These are phyloP conservation scores for Myriangium duriaei DNA, from an alignment of 2,329 filamentous ascomycete genomes.

Conservation along the genomic window DNA sequence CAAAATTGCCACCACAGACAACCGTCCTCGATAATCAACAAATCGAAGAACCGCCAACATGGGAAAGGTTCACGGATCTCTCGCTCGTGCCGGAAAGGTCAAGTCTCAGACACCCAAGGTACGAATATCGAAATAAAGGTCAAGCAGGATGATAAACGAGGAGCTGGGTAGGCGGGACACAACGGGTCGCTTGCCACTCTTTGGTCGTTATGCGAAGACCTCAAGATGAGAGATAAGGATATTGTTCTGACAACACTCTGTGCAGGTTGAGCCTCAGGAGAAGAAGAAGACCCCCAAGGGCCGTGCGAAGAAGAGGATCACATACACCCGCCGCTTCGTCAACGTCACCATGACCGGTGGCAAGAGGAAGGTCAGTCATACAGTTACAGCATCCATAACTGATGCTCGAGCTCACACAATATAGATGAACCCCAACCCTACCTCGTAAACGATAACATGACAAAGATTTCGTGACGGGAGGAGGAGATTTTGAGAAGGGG, in stretches of 20 bases:
- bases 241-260: slow-evolving; percentile 1
- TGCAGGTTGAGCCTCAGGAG: slow-evolving; percentile 75
- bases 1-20: slow-evolving; percentile 2
- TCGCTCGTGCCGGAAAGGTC: slow-evolving; percentile 95
- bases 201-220: no score
- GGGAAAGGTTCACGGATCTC: slow-evolving; percentile 90
- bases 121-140: slow-evolving; percentile 28
- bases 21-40: slow-evolving; percentile 2
- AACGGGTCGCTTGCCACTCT: no score
- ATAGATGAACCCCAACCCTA: slow-evolving; percentile 81
- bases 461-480: neutral
- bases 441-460: slow-evolving; percentile 39
- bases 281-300: slow-evolving; percentile 97
- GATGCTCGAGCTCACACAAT: slow-evolving; percentile 8
- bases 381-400: slow-evolving; percentile 19
- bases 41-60: slow-evolving; percentile 45
- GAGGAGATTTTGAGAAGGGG: neutral
- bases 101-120: slow-evolving; percentile 93
- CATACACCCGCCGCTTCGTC: slow-evolving; percentile 95
- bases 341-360: slow-evolving; percentile 95
- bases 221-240: no score
- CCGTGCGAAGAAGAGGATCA: slow-evolving; percentile 91
- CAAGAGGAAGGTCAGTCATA: slow-evolving; percentile 81
- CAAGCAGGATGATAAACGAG: no score
- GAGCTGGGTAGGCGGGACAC: no score